Conservation (phyloP, 768 basidiomycete species). For the Rhodotorula babjevae region DNA sequence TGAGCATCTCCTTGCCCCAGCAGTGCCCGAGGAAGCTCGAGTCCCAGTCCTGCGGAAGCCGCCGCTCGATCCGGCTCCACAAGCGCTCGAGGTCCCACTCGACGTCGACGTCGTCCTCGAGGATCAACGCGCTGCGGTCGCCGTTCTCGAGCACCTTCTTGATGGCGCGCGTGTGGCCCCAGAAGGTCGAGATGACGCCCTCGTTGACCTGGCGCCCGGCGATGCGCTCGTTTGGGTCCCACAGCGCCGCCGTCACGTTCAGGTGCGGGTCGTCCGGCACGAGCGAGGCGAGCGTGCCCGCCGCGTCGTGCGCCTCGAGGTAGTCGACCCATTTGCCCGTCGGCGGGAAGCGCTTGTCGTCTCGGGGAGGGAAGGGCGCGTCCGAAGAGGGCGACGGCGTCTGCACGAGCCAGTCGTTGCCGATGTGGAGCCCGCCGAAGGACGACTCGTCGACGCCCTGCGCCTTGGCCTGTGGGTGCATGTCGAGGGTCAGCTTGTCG, state of each 20-base stretch:
- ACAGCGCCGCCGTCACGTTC: constrained; percentile 33
- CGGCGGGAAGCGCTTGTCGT: neutral
- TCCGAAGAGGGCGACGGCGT: constrained; percentile 1
- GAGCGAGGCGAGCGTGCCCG: constrained; percentile 17
- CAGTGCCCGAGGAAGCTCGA: constrained; percentile 41
- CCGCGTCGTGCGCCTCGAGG: constrained; percentile 35
- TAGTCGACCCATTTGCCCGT: constrained; percentile 38
- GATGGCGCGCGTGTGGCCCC: constrained; percentile 41
- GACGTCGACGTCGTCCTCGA: constrained; percentile 44
- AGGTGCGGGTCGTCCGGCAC: constrained; percentile 18
- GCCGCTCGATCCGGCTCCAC: constrained; percentile 40
- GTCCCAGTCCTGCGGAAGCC: constrained; percentile 39
- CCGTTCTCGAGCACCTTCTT: constrained; percentile 38
- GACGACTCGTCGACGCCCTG: neutral
- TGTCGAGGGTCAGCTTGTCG: neutral
- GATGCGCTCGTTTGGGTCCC: constrained; percentile 38
- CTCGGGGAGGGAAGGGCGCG: constrained; percentile 15
- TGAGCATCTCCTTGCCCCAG: constrained; percentile 40
- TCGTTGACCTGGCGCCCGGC: constrained; percentile 39
- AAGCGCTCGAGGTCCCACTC: constrained; percentile 44
- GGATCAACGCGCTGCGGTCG: constrained; percentile 38
- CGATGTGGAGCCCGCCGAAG: constrained; percentile 33
- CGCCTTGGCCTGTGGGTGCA: constrained; percentile 7
- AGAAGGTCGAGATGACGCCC: constrained; percentile 42
- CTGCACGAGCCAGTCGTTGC: constrained; percentile 36